phyloP scores from a whole-genome alignment of 768 basidiomycete genomes.

The Phaffia australis region DNA sequence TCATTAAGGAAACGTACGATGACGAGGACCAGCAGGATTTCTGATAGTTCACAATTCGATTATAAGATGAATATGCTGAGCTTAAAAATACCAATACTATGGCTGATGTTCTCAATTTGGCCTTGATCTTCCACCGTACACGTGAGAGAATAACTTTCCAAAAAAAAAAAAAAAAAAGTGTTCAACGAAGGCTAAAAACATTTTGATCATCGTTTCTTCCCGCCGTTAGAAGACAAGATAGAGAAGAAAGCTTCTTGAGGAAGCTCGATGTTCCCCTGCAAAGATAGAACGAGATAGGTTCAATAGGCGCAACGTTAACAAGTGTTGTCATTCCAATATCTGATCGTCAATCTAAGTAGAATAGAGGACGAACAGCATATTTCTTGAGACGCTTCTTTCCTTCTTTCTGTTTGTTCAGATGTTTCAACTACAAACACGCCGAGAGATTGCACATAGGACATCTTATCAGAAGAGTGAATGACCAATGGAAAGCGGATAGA shows the following conservation, averaged over 20 bases:
- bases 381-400: conserved; percentile 81
- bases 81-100: no score
- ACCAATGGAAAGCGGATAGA: not conserved
- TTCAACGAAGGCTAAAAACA: no score
- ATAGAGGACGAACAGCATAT: conserved; percentile 51
- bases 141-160: no score
- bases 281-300: not conserved
- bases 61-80: no score
- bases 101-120: no score
- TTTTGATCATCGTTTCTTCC: no score
- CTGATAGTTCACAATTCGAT: conserved; percentile 30
- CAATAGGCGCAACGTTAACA: not conserved
- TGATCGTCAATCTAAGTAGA: not conserved
- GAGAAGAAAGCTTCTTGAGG: conserved; percentile 95
- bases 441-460: conserved; percentile 43
- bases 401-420: conserved; percentile 64
- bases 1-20: conserved; percentile 89
- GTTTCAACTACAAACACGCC: conserved; percentile 36
- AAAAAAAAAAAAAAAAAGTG: no score
- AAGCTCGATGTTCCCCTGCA: conserved; percentile 40
- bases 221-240: conserved; percentile 44
- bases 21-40: conserved; percentile 76
- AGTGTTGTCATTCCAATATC: no score
- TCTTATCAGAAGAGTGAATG: not conserved
- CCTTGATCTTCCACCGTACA: no score